phyloP scores from a whole-genome alignment of 2,329 filamentous ascomycete species.

The Lachnum nothofagi region DNA sequence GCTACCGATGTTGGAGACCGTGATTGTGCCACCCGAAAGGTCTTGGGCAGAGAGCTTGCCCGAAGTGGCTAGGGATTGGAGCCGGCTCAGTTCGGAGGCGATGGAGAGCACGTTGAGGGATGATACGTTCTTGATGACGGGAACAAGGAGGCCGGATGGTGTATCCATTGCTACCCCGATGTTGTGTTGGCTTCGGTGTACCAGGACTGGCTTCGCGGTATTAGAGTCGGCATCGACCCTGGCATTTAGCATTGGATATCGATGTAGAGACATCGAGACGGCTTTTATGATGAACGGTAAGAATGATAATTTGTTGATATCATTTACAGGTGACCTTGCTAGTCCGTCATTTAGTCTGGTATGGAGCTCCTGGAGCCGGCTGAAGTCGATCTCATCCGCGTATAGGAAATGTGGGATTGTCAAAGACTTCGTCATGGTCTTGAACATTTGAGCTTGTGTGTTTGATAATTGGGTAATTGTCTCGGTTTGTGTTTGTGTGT shows the following conservation, averaged over 20 bases:
- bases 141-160: slow-evolving; percentile 79
- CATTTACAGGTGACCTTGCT: slow-evolving; percentile 32
- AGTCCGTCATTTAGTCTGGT: slow-evolving; percentile 67
- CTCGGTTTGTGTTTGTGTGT: slow-evolving; percentile 53
- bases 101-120: slow-evolving; percentile 71
- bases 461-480: slow-evolving; percentile 65
- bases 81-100: slow-evolving; percentile 66
- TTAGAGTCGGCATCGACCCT: slow-evolving; percentile 60
- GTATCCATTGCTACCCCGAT: slow-evolving; percentile 96
- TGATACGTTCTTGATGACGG: slow-evolving; percentile 82
- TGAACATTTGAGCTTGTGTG: slow-evolving; percentile 92
- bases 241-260: slow-evolving; percentile 83
- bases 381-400: slow-evolving; percentile 82
- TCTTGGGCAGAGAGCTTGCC: slow-evolving; percentile 72
- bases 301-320: slow-evolving; percentile 69
- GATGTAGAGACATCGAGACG: slow-evolving; percentile 74
- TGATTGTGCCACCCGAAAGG: slow-evolving; percentile 83
- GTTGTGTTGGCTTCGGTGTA: slow-evolving; percentile 82
- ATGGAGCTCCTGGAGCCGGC: slow-evolving; percentile 66
- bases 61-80: slow-evolving; percentile 67
- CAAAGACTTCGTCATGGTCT: slow-evolving; percentile 88
- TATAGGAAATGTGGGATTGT: slow-evolving; percentile 94
- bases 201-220: slow-evolving; percentile 63
- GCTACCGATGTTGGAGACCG: slow-evolving; percentile 92
- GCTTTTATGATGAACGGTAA: slow-evolving; percentile 96